Conservation (phyloP, 768 basidiomycete species). For the Termitomyces bulborhizus region DNA sequence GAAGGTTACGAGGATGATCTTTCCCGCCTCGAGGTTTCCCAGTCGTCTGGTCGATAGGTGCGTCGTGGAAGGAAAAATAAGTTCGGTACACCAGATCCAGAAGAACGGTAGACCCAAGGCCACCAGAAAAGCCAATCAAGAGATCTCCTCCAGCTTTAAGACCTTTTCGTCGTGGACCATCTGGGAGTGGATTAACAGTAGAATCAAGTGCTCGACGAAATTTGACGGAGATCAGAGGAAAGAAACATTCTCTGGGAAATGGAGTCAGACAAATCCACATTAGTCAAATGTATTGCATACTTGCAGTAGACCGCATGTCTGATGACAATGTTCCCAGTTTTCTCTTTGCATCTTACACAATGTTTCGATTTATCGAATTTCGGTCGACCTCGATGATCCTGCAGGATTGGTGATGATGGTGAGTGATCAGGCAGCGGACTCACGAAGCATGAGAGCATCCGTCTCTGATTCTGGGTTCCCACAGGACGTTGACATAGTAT, state of each 20-base stretch:
- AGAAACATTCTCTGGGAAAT: conserved; percentile 53
- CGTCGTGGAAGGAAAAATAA: conserved; percentile 38
- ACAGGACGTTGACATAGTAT: conserved; percentile 37
- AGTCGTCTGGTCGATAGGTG: conserved; percentile 15
- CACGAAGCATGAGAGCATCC: conserved; percentile 66
- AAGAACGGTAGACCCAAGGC: conserved; percentile 67
- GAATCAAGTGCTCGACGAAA: conserved; percentile 66
- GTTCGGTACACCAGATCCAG: conserved; percentile 59
- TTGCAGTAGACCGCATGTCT: conserved; percentile 84
- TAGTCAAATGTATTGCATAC: conserved; percentile 29
- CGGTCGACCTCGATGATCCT: conserved; percentile 40
- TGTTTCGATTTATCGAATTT: conserved; percentile 62
- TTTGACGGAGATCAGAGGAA: conserved; percentile 52
- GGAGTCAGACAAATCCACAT: neutral
- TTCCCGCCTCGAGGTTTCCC: conserved; percentile 45
- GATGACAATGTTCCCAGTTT: conserved; percentile 61
- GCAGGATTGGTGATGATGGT: conserved; percentile 3
- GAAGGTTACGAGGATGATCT: conserved; percentile 57
- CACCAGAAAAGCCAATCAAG: conserved; percentile 71
- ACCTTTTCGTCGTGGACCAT: conserved; percentile 49
- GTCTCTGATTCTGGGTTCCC: conserved; percentile 56
- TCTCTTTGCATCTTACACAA: conserved; percentile 73
- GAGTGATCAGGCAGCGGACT: conserved; percentile 16
- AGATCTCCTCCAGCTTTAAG: conserved; percentile 67
- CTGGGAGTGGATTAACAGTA: conserved; percentile 47